Evolutionary conservation across 1,284 basidiomycete genomes (phyloP), one percentile per base, ranked within the genome.

Genomic region (Ustilago lituana): DNA sequence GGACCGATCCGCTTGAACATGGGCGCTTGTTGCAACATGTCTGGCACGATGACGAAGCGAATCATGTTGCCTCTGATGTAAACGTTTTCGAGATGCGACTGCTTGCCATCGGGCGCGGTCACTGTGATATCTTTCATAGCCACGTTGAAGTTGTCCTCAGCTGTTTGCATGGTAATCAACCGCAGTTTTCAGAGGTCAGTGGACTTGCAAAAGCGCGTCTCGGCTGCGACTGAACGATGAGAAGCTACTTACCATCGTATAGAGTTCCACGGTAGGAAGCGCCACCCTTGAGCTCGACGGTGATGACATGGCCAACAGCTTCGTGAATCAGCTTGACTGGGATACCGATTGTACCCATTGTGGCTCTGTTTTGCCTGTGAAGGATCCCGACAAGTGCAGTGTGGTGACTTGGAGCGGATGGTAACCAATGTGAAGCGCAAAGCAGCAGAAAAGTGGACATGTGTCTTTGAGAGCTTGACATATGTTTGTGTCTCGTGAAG

Each of bases 1-100:
- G 94, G 93, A 43, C 95, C 94, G 47, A 97, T 92, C 72, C 95
- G 90, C 85, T 98, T 98, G 86, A 98, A 95, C 96, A 99, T 99
- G 19, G 96, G 96, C 23, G 96, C 96, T 83, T 98, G 97, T 82
- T 97, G 92, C 74, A 99, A 86, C 91, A 99, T 97, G 84, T 98
- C 96, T 45, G 96, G 96, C 23, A 99, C 96, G 82, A 98, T 97
- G 86, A 98, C 95, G 87, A 98, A 98, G 17, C 79, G 61, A 11
- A 82, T 83, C 92, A 98, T 97, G 83, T 92, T 94, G 72, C 96
- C 96, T 74, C 96, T 88, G 78, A 99, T 98, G 84, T 98, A 99
- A 37, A 98, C 94, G 84, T 97, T 95, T 85, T 98, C 95, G 53
- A 99, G 87, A 83, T 98, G 96, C n/a, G 94, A 95, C 38, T 98